Evolutionary conservation across 2,329 filamentous ascomycete genomes (phyloP), one percentile per base, ranked within the genome.

Genomic region (Paraphaeosphaeria minitans): DNA sequence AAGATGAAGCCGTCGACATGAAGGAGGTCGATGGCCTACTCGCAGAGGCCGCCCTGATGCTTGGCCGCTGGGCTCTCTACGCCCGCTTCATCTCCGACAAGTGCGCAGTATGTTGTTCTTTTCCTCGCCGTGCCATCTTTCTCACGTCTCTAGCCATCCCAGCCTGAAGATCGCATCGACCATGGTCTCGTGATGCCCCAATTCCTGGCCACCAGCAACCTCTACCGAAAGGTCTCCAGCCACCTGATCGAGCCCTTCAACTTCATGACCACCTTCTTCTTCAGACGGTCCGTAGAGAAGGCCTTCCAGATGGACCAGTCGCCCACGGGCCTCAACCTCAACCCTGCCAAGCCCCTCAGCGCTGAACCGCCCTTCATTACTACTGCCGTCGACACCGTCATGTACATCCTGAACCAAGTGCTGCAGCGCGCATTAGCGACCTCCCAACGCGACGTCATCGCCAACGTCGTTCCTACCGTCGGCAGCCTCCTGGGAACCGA

Each of bases 331-430:
- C 81, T 99, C 21, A 90, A 91, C 0, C 82, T 99, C 35, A 92
- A 89, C 71, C 82, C 89, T 43, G 88, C 84, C 69, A 90, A 84
- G 70, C 83, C 89, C 3, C 82, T 97, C 45, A 87, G 89, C 53
- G 85, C 88, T 58, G 92, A 93, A 67, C 86, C 92, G 2, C 95
- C 95, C 0, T 96, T 92, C 72, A 97, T 99, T 69, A 94, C 95
- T 45, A 93, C 93, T 1, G 93, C 94, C 0, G 93, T 99, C 9
- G 95, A 99, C 80, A 95, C 97, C 79, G 93, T 98, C 71, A 98
- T 99, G 94, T 99, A 98, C 78, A 97, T 99, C 68, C 91, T 97
- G 73, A 96, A 96, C 73, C 89, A 94, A 52, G 90, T 98, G 35
- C 83, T 98, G 8, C 90, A 96, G 64, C 89, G 94, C 64, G 91